Base-by-base conservation (phyloP, 192 early-diverging fungal genomes). In the Entomortierella lignicola region DNA sequence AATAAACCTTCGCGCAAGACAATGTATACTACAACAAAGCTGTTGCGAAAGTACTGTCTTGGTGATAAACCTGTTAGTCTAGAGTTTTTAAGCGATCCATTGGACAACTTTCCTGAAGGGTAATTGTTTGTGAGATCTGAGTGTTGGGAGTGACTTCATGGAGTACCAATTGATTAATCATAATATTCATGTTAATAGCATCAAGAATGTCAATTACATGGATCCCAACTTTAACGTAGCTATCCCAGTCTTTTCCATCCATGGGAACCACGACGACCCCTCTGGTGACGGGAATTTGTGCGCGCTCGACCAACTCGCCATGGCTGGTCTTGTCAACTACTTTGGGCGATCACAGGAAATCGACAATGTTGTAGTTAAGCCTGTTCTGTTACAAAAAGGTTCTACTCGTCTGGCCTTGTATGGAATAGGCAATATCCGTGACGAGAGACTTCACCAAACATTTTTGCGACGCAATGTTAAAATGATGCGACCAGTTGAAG, bases 231-330 rank as follows among this genome's bases (percentile, higher is more conserved):
- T 91, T 15, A 97, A 97, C 65, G 84, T 97, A 8, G 66, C 86
- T 7, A 87, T 96, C 18, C 97, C 97, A 0, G 88, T 99, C 0
- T 99, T 98, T 70, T 93, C 95, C 0, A 99, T 99, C 56, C 97
- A 99, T 73, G 97, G 97, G 0, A 99, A 99, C 82, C 97, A 99
- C 69, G 97, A 99, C 66, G 95, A 97, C 77, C 97, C 97, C 20
- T 86, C 90, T 15, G 96, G 95, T 20, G 87, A 94, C 47, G 94
- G 93, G 41, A 91, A 91, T 66, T 72, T 96, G 26, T 93, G 91
- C 51, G 94, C 95, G 0, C 85, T 98, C 54, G 94, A 98, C 69
- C 66, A 95, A 34, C 84, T 99, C 12, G 85, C 89, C 4, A 89
- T 88, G 4, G 84, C 92, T 4, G 94, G 95, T 0, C 80, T 96